Evolutionary conservation across 352 stramenopile genomes (phyloP).

Genomic region (Globisporangium camurandrum): DNA sequence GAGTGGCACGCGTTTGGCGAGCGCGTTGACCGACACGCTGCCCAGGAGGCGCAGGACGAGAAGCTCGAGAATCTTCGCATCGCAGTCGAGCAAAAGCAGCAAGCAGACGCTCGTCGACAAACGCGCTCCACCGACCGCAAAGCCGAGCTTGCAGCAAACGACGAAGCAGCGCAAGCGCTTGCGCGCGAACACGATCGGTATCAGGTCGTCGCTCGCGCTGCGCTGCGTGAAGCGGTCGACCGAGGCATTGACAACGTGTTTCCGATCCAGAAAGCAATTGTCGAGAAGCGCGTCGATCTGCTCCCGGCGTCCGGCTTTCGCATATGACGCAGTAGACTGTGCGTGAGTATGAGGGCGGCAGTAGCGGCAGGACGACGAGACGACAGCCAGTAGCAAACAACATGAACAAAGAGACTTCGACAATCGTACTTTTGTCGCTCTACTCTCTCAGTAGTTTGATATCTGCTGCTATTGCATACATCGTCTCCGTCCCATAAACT

Average conservation of each 20-base stretch:
- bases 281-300: slow-evolving; percentile 65
- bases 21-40: slow-evolving; percentile 40
- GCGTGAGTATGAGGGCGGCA: neutral
- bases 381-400: neutral
- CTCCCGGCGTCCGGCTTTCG: slow-evolving; percentile 66
- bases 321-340: slow-evolving; percentile 22
- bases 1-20: slow-evolving; percentile 69
- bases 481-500: no score
- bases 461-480: neutral
- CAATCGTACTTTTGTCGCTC: neutral
- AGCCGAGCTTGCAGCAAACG: slow-evolving; percentile 21
- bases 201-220: slow-evolving; percentile 39
- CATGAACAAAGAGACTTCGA: neutral
- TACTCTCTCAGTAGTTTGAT: neutral
- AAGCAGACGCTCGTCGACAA: slow-evolving; percentile 59
- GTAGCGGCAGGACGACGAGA: neutral
- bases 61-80: slow-evolving; percentile 50
- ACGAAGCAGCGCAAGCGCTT: slow-evolving; percentile 24
- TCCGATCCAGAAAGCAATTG: slow-evolving; percentile 63
- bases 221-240: slow-evolving; percentile 49
- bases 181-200: slow-evolving; percentile 52
- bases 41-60: slow-evolving; percentile 58
- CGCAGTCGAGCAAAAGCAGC: slow-evolving; percentile 66
- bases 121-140: slow-evolving; percentile 33
- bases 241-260: slow-evolving; percentile 55